Base-by-base conservation (phyloP, 75 land plant species). In the Picea sitchensis region DNA sequence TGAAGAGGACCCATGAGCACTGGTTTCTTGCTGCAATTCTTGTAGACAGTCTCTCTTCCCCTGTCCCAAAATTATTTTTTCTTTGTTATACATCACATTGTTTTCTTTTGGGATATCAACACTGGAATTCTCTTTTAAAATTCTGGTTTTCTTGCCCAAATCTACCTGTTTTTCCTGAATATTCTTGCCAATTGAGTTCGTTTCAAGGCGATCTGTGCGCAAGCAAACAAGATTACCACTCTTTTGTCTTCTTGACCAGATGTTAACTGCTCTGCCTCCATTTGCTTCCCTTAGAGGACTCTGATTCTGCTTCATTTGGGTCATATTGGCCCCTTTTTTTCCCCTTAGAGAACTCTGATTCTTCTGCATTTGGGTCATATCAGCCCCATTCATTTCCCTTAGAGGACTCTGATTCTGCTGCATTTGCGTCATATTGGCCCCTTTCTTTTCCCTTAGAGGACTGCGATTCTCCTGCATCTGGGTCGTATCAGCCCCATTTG, bases 221-320 rank as follows among this genome's bases (percentile, higher is more conserved):
- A 67, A 67, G 41, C 71, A 67, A 38, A 36, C 7, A 67, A 67
- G 71, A 36, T 34, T 67, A 67, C 71, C 44, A 67, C 30, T 38
- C 36, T 67, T 67, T 67, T 67, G 71, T 38, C 71, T 67, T 67
- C 71, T 67, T 36, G 44, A 36, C 71, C 71, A 67, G 36, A 67
- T 36, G 71, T 67, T 36, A 67, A 7, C 71, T 32, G 38, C 20
- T 34, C 0, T 34, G 2, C 44, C 71, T 67, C 7, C 2, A 5
- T 67, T 67, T 36, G 5, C 30, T 67, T 32, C 69, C 20, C 69
- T 65, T 23, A 18, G 17, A 65, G 17, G 36, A 13, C 44, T 67
- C 71, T 36, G 41, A 67, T 67, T 67, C 71, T 67, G n/a, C 44
- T 36, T 44, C 41, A 34, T 17, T 17, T 4, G 8, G 7, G 20